phyloP scores from a whole-genome alignment of 2,329 filamentous ascomycete species.

The Hymenoscyphus infarciens region DNA sequence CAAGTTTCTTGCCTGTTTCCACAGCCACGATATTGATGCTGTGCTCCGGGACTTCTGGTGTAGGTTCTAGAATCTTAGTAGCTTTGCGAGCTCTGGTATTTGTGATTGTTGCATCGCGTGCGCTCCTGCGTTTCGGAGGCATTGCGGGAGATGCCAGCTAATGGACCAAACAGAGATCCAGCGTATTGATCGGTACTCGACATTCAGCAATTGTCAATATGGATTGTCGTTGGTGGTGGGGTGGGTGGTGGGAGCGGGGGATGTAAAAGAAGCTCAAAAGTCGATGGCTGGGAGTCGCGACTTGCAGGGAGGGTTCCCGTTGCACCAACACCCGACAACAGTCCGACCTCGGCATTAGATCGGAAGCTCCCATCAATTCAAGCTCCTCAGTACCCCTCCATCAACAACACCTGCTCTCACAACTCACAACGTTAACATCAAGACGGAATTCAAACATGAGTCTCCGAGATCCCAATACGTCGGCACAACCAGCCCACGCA shows the following conservation, averaged over 20 bases:
- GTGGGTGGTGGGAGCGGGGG: neutral
- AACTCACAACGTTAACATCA: too few species aligned
- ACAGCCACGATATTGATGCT: neutral
- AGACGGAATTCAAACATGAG: constrained; percentile 14
- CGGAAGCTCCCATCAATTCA: neutral
- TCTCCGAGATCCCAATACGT: constrained; percentile 1
- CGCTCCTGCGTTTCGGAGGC: constrained; percentile 1
- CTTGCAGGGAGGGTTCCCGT: constrained; percentile 1
- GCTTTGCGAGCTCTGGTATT: neutral
- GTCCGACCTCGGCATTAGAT: neutral
- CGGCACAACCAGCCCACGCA: neutral
- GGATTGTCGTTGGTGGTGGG: neutral
- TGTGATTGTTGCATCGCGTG: neutral
- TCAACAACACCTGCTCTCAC: constrained; percentile 2
- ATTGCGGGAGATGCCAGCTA: neutral
- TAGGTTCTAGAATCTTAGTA: neutral
- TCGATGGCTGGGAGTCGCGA: neutral
- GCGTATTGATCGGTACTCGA: neutral
- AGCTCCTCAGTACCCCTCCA: neutral
- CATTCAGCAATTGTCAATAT: neutral
- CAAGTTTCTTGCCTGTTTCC: neutral
- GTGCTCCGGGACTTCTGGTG: neutral
- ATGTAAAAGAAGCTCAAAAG: neutral
- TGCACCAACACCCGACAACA: too few species aligned
- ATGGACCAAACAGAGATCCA: neutral